These are phyloP conservation scores for Lasiosphaeria ovina DNA, from an alignment of 495 filamentous ascomycete genomes.

Conservation along the genomic window DNA sequence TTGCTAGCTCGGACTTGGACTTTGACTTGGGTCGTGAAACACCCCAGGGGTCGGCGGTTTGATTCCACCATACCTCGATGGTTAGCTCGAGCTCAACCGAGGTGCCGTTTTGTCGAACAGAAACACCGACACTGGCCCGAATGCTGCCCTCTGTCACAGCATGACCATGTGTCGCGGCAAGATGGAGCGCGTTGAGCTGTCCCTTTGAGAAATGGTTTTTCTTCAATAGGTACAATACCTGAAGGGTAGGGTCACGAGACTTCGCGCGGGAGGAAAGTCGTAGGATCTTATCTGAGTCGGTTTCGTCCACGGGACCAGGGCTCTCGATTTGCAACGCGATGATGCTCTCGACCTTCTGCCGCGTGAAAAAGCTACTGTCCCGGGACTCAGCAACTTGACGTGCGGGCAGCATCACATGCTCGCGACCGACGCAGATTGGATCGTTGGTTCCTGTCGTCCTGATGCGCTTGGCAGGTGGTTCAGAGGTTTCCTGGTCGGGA, in stretches of 20 bases:
- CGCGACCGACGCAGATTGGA: constrained; percentile 26
- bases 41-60: constrained; percentile 17
- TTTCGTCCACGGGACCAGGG: background rate
- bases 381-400: background rate
- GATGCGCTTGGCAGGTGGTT: constrained; percentile 23
- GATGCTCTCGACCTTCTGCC: constrained; percentile 15
- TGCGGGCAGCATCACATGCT: constrained; percentile 16
- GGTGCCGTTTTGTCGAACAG: constrained; percentile 18
- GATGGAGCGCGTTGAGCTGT: constrained; percentile 9
- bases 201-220: constrained; percentile 5
- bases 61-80: constrained; percentile 28
- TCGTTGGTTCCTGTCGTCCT: constrained; percentile 10
- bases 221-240: constrained; percentile 7
- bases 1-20: constrained; percentile 12
- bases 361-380: background rate
- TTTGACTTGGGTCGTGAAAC: constrained; percentile 1
- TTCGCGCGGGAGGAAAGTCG: constrained; percentile 15
- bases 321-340: constrained; percentile 11
- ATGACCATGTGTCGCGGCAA: constrained; percentile 11
- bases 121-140: constrained; percentile 22
- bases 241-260: constrained; percentile 11
- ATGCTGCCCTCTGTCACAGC: constrained; percentile 22
- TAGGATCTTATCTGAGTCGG: constrained; percentile 12
- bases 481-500: background rate
- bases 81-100: constrained; percentile 14